phyloP scores from a whole-genome alignment of 2,329 filamentous ascomycete genomes.

The Pyricularia grisea region DNA sequence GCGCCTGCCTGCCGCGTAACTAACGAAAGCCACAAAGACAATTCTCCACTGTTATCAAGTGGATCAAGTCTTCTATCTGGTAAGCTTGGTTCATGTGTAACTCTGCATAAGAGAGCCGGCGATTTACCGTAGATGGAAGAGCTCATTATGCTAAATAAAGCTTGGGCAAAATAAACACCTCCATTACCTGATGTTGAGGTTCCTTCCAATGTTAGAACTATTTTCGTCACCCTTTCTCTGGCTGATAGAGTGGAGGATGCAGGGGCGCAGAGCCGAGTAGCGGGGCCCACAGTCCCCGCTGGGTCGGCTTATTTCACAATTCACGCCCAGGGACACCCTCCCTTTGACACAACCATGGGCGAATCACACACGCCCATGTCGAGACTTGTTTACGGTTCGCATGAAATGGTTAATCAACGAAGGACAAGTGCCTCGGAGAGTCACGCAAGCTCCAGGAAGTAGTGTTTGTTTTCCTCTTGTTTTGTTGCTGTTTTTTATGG shows the following conservation, averaged over 20 bases:
- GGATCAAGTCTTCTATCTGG: no score
- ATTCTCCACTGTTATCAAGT: no score
- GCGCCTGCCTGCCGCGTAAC: background rate
- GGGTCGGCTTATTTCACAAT: background rate
- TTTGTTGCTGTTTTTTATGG: background rate
- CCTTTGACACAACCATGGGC: background rate
- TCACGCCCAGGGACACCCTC: background rate
- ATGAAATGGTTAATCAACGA: background rate
- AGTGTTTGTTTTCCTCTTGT: background rate
- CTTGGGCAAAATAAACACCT: background rate
- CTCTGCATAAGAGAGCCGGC: background rate
- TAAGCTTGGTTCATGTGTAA: background rate
- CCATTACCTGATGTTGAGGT: background rate
- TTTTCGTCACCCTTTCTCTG: background rate
- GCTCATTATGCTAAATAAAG: background rate
- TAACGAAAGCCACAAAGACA: background rate
- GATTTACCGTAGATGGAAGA: background rate
- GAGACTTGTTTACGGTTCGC: constrained; percentile 1
- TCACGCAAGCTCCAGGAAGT: background rate
- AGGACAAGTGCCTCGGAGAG: background rate
- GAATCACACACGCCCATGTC: background rate
- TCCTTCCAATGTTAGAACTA: background rate
- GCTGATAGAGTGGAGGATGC: background rate
- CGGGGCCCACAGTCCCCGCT: background rate
- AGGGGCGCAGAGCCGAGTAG: background rate